Evolutionary conservation across 345 rosid genomes (phyloP).

Genomic region (Kandelia obovata): DNA sequence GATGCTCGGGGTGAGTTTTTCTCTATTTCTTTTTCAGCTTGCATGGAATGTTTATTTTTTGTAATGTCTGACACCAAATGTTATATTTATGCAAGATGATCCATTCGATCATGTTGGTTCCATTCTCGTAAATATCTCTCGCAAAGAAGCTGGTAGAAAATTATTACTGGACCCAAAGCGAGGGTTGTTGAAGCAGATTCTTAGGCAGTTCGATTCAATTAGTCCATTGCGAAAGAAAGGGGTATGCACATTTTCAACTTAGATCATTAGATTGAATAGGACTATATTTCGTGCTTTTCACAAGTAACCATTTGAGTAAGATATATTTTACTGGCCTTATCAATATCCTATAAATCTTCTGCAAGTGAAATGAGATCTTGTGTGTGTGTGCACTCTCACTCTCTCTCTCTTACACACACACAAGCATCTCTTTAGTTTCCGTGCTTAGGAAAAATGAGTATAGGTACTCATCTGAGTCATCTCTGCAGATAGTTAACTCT

Average conservation of each 20-base stretch:
- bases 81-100: constrained; percentile 50
- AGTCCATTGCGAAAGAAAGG: constrained; percentile 73
- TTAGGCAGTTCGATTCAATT: constrained; percentile 73
- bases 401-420: not conserved
- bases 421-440: not conserved
- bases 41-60: not conserved
- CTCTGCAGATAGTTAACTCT: too few relatives aligned
- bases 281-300: not conserved
- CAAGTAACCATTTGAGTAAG: not conserved
- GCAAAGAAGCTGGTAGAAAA: constrained; percentile 76
- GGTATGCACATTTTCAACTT: constrained; percentile 37
- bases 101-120: constrained; percentile 93
- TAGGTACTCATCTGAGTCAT: too few relatives aligned
- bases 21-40: constrained; percentile 11
- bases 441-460: too few relatives aligned
- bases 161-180: constrained; percentile 72
- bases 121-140: constrained; percentile 83
- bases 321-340: not conserved
- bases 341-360: not conserved
- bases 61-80: constrained; percentile 14
- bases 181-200: constrained; percentile 75
- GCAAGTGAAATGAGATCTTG: not conserved
- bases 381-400: not conserved
- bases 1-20: constrained; percentile 47
- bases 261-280: not conserved